Evolutionary conservation across 2,329 filamentous ascomycete genomes (phyloP).

Genomic region (Paraphaeosphaeria sporulosa): DNA sequence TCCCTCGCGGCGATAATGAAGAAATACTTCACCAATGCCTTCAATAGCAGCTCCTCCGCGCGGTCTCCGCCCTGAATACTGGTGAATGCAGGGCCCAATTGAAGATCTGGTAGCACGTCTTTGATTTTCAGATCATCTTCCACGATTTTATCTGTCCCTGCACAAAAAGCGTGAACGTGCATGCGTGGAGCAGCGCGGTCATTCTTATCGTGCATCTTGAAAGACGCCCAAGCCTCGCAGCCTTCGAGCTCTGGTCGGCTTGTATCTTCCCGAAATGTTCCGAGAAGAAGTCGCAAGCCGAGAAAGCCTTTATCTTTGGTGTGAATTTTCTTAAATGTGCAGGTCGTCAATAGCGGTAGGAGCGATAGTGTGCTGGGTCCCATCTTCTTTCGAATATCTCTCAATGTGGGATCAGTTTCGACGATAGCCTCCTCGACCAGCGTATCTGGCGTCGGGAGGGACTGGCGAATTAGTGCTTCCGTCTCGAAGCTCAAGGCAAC

Average conservation of each 20-base stretch:
- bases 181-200: constrained; percentile 14
- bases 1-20: constrained; percentile 17
- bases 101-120: constrained; percentile 6
- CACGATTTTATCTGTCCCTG: constrained; percentile 1
- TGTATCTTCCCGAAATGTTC: background rate
- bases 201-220: constrained; percentile 16
- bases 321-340: constrained; percentile 10
- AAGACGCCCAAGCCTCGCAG: constrained; percentile 13
- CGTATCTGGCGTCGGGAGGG: constrained; percentile 6
- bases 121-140: constrained; percentile 12
- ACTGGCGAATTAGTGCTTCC: background rate
- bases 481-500: constrained; percentile 1
- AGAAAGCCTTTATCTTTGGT: constrained; percentile 7
- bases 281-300: constrained; percentile 11
- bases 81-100: constrained; percentile 8
- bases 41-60: constrained; percentile 13
- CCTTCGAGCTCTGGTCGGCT: background rate
- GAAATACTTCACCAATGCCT: constrained; percentile 18
- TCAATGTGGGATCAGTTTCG: constrained; percentile 9
- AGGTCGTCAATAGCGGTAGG: constrained; percentile 6
- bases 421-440: constrained; percentile 1
- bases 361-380: constrained; percentile 7
- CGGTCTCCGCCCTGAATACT: constrained; percentile 4
- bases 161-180: constrained; percentile 8
- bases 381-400: constrained; percentile 4